Percentiles rank a stretch among this genome's conserved stretches.
These are phyloP conservation scores for Solanum ossicruentum DNA, from an alignment of 257 asterid species.

Conservation along the genomic window DNA sequence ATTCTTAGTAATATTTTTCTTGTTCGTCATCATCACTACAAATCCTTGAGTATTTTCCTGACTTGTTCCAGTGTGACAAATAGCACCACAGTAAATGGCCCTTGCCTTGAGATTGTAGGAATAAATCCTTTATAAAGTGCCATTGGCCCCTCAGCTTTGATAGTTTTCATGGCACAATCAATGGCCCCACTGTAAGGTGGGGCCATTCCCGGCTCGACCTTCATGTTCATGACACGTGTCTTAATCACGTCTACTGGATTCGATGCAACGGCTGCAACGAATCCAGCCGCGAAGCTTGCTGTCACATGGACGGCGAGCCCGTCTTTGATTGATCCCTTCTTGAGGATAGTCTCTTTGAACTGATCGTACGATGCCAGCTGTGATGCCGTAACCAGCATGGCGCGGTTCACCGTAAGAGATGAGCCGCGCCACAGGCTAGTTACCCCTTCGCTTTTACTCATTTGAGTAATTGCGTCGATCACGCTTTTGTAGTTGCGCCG, in stretches of 20 bases:
- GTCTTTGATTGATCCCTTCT: slow-evolving; percentile 42
- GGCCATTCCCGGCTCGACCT: slow-evolving; percentile 51
- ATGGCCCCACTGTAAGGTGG: slow-evolving; percentile 71
- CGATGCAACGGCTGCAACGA: slow-evolving; percentile 84
- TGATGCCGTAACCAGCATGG: slow-evolving; percentile 83
- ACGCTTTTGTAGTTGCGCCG: slow-evolving; percentile 84
- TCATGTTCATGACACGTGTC: slow-evolving; percentile 91
- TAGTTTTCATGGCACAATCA: slow-evolving; percentile 79
- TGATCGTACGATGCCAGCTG: slow-evolving; percentile 88
- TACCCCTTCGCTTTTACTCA: slow-evolving; percentile 62
- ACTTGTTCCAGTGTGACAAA: slow-evolving; percentile 89
- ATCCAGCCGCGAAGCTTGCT: slow-evolving; percentile 87
- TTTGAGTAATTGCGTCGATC: slow-evolving; percentile 64
- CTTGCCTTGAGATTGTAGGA: slow-evolving; percentile 82
- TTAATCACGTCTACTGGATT: slow-evolving; percentile 89
- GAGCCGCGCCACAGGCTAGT: slow-evolving; percentile 94
- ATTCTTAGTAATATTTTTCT: background rate
- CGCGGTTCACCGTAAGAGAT: slow-evolving; percentile 78
- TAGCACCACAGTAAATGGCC: slow-evolving; percentile 77
- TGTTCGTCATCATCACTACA: slow-evolving; percentile 30
- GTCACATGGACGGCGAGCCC: slow-evolving; percentile 81
- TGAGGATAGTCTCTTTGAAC: slow-evolving; percentile 50
- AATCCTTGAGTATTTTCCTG: slow-evolving; percentile 66
- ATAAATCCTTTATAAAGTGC: slow-evolving; percentile 79
- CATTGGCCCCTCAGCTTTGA: slow-evolving; percentile 75